Conservation (phyloP, 2,329 filamentous ascomycete species). For the Neoscytalidium dimidiatum region DNA sequence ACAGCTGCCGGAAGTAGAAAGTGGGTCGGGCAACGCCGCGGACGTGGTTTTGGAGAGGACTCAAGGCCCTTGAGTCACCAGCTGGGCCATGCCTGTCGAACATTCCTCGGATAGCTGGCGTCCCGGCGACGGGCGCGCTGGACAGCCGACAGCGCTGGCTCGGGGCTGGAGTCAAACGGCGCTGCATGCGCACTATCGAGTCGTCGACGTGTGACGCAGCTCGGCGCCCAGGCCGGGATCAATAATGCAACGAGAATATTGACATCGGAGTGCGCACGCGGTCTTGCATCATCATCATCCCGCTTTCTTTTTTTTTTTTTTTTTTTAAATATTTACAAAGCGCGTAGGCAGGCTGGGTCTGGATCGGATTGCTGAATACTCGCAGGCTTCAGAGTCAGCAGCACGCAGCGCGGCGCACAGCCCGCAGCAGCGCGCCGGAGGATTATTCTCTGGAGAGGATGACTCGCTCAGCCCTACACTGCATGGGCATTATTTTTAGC, state of each 20-base stretch:
- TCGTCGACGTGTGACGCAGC: not conserved
- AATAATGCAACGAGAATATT: conserved; percentile 21
- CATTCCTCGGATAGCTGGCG: conserved; percentile 1
- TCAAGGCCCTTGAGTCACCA: not conserved
- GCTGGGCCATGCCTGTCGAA: not conserved
- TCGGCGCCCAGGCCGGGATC: not conserved
- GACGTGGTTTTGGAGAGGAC: not conserved
- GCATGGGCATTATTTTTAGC: conserved; percentile 20
- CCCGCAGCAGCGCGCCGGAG: conserved; percentile 13
- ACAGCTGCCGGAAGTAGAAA: not conserved
- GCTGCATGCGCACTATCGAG: conserved; percentile 17
- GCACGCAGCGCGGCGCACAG: not conserved
- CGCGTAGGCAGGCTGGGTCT: not conserved
- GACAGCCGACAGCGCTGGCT: not conserved
- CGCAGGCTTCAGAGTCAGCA: conserved; percentile 4
- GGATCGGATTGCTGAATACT: not conserved
- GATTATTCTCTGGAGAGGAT: conserved; percentile 5
- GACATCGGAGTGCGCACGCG: conserved; percentile 10
- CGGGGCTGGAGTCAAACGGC: conserved; percentile 12
- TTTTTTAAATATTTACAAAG: conserved; percentile 6
- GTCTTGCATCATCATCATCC: conserved; percentile 18
- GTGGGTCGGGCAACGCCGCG: not conserved
- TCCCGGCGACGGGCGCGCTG: not conserved
- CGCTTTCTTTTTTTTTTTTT: no score
- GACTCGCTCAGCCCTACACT: conserved; percentile 20